Evolutionary conservation across 2,329 filamentous ascomycete species (phyloP), one percentile per base, ranked within the genome.

Genomic region (Pestalotiopsis fici): DNA sequence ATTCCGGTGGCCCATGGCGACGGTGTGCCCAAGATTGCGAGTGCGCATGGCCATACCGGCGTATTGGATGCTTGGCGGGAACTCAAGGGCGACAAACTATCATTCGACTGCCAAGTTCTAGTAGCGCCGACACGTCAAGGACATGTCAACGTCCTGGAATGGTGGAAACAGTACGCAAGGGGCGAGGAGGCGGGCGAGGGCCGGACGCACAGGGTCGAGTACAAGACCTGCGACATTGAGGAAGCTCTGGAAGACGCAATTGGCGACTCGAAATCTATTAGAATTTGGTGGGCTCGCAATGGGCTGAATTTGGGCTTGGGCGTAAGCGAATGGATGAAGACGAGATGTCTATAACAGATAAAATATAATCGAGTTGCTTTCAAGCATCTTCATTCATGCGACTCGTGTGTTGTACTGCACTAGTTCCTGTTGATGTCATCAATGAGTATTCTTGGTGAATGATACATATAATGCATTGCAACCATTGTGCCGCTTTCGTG

Each of bases 151-250:
- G 94, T 97, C 25, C 83, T 98, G 7, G 93, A 97, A 77, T 98
- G 95, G 95, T 98, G 95, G 95, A 92, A 93, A 75, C 86, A 85
- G 65, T 92, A 90, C 73, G 87, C 87, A 7, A 82, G 86, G 65
- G 84, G 87, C 61, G 83, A 86, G 73, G 80, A 87, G 37, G 82
- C 82, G 0, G 85, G 83, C 54, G 86, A 86, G 18, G 80, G 84
- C 37, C 82, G 82, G 69, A 89, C 90, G 0, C 85, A 95, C 72
- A 87, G 88, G 64, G 94, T 98, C 28, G 94, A 97, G 78, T 98
- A 97, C 80, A 95, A 95, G 78, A 97, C 94, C 1, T 97, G 94
- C 78, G 94, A 97, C 78, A 96, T 98, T 69, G 95, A 98, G 78
- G 95, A 98, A 80, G 95, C 95, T 0, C 85, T 98, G 50, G 95